Evolutionary conservation across 176 grass and related monocot genomes (phyloP), one percentile per base, ranked within the genome.

Genomic region (Avena sativa): DNA sequence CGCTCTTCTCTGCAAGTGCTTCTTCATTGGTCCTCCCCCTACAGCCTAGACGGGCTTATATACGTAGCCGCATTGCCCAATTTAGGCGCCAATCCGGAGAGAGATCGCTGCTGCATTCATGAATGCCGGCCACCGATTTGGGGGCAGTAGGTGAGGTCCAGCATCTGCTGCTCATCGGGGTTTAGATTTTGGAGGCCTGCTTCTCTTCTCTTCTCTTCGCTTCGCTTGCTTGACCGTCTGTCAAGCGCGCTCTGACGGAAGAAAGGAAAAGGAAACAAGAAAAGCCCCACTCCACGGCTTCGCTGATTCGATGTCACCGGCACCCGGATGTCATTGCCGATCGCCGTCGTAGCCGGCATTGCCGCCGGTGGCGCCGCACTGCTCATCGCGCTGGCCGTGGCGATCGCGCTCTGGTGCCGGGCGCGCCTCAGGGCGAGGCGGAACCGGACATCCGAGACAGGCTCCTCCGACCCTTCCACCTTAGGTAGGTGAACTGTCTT

Each of bases 381-480:
- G 57, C 66, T 98, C 80, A 14, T 79, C 68, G 16, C 74, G 20
- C 51, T 78, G 67, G 32, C 83, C 62, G 52, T 92, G 49, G 79
- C 69, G 80, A 32, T 90, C 82, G 86, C 85, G 10, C 81, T 91
- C 8, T 96, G 79, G 82, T 96, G 86, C 52, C 87, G 79, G 26
- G 56, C 64, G 16, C 82, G 63, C 20, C 47, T 79, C 77, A 93
- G 84, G 87, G 81, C 55, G 23, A 80, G 74, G 38, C 89, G 92
- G 63, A 93, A 94, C 89, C 83, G 85, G 43, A 98, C 74, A 83
- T 96, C 96, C 14, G 96, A 98, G 64, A 91, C 96, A 44, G 96
- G 89, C 68, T 98, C 96, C 26, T 98, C 96, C 9, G 92, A 98
- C 56, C 96, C 96, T 68, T 91, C 96, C 53, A 98, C 87, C 76